Conservation (phyloP, 176 grass and related monocot species). For the Aegilops umbellulata region DNA sequence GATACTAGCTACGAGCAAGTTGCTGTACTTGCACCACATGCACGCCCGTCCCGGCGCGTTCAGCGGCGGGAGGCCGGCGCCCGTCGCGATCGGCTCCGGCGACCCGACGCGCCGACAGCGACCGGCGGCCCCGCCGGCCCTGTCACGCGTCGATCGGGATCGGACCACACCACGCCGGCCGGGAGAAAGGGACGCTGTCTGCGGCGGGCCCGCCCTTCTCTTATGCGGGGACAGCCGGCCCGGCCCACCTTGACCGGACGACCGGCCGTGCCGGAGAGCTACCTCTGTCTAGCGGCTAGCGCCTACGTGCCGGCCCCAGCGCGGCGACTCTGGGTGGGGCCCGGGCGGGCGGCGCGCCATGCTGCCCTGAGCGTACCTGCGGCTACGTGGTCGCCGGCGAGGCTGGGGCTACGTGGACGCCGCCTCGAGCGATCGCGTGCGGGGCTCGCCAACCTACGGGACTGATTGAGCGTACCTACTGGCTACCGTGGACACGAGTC, state of each 20-base stretch:
- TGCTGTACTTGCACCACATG: not conserved
- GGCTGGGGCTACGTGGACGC: not conserved
- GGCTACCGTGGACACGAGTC: not conserved
- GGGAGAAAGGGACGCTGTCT: not conserved
- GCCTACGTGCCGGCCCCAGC: slow-evolving; percentile 3
- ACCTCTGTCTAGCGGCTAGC: not conserved
- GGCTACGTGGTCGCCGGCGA: not conserved
- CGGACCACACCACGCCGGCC: slow-evolving; percentile 3
- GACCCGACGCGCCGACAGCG: not conserved
- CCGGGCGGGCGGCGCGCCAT: not conserved
- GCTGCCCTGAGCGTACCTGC: not conserved
- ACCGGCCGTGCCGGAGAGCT: not conserved
- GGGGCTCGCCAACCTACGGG: not conserved
- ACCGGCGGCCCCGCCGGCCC: not conserved
- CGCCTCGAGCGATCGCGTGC: not conserved
- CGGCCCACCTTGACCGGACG: not conserved
- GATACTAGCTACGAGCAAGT: not conserved
- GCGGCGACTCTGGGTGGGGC: not conserved
- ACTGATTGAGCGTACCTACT: not conserved
- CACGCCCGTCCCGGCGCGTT: not conserved
- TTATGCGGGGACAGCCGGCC: not conserved
- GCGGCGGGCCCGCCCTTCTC: not conserved
- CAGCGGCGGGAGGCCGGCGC: slow-evolving; percentile 14
- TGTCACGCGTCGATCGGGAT: not conserved
- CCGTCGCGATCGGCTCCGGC: not conserved